Percentiles rank a stretch among this genome's conserved stretches.
Conservation (phyloP, 2,329 filamentous ascomycete genomes). For the Fusarium papillatum region DNA sequence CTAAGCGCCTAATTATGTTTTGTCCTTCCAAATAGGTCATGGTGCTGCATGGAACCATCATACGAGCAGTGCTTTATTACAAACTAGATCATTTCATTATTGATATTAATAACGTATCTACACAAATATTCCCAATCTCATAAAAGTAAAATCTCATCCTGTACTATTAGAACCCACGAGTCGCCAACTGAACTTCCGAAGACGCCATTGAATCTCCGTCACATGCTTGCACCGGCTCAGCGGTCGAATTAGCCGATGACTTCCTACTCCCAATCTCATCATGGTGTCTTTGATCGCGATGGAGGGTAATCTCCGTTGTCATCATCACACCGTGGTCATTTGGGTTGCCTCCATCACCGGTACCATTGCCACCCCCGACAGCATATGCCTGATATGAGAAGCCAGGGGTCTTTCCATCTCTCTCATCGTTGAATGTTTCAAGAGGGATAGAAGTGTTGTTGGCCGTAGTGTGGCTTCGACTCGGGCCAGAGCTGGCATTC, state of each 20-base stretch:
- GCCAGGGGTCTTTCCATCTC: constrained; percentile 13
- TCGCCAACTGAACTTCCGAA: constrained; percentile 41
- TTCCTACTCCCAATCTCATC: constrained; percentile 31
- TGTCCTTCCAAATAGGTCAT: background rate
- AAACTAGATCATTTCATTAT: background rate
- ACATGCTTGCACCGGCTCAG: constrained; percentile 6
- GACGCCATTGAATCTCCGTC: constrained; percentile 42
- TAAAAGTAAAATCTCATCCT: background rate
- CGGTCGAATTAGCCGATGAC: constrained; percentile 26
- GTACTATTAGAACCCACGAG: constrained; percentile 32
- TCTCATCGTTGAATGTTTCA: constrained; percentile 35
- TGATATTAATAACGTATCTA: background rate
- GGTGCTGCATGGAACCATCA: background rate
- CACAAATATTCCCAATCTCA: background rate
- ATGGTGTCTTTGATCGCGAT: constrained; percentile 35
- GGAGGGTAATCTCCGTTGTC: constrained; percentile 42
- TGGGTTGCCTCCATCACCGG: background rate
- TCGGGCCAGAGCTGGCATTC: constrained; percentile 39
- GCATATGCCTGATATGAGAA: constrained; percentile 41
- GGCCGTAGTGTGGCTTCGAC: constrained; percentile 5
- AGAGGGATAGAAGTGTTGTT: constrained; percentile 33
- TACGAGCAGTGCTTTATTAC: background rate
- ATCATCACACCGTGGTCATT: constrained; percentile 38
- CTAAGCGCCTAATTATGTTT: background rate
- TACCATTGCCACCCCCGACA: constrained; percentile 34